Evolutionary conservation across 306 rosid genomes (phyloP), one percentile per base, ranked within the genome.

Genomic region (Neltuma alba): DNA sequence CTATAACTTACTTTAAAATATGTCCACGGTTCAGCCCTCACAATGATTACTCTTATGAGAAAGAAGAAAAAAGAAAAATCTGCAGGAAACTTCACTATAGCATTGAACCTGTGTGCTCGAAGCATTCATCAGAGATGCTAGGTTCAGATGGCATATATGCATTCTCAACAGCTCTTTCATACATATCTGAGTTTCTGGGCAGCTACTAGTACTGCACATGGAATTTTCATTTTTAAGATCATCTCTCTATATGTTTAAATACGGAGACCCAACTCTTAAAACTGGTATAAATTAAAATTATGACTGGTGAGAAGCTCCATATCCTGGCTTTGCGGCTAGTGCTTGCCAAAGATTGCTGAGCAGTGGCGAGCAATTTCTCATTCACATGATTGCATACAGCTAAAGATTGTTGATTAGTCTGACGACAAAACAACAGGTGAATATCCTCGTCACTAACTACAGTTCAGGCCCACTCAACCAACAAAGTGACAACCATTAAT

Each of bases 311-410:
- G 60, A 21, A 70, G 23, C 76, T 21, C 28, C 50, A 50, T 20
- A 54, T 77, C 78, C 81, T 74, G 79, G 57, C 31, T 70, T 82
- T 77, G 61, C 78, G 78, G 84, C 84, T 67, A 83, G 89, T 83
- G 89, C 81, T 86, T 72, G 63, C 82, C 67, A 82, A 80, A 63
- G 60, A 28, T 63, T 37, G 68, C 52, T 69, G 75, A 81, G 25
- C 63, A 76, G 78, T 66, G 38, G 16, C 16, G 10, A 85, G 15
- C 54, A 80, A 72, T 83, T 78, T 75, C 73, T 37, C 76, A 75
- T 44, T 70, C 2, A 18, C 76, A 82, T 85, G 79, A 85, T 85
- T 85, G 86, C 77, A 12, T 79, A 55, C 57, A 41, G 78, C 42
- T 78, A 55, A 38, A 70, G 72, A 68, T 76, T 86, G 82, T 72